Evolutionary conservation across 345 rosid genomes (phyloP), one percentile per base, ranked within the genome.

Genomic region (Brassica cretica): DNA sequence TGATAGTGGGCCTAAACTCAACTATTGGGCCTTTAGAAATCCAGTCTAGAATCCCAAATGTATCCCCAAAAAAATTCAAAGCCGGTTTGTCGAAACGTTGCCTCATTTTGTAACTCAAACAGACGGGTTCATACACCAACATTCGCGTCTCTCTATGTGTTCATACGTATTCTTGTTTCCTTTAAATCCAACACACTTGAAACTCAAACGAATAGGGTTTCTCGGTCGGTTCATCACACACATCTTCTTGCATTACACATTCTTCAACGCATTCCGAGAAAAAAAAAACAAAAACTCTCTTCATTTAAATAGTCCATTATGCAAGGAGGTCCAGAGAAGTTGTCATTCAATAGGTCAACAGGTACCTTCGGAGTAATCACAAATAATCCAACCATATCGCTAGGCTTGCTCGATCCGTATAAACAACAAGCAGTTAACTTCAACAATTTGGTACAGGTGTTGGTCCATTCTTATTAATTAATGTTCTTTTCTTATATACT

Each of bases 111-210:
- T 10, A 3, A 12, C 29, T 7, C 65, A 7, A 39, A 56, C 49
- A 30, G 29, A 55, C 60, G 61, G 67, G 68, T 66, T 44, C 27
- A 11, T 41, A 33, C 29, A 18, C 14, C 21, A 72, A 78, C 56
- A 18, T 32, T 73, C 46, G 74, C 37, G 78, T 62, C 73, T 72
- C 60, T 71, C 56, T 51, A 51, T 3, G 6, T 35, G 39, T 53
- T 21, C 32, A 1, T 10, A 10, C 60, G n/a, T 19, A 19, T 30
- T 14, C 6, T 4, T 58, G 35, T 27, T 41, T 29, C 68, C 77
- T 66, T 30, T 67, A 73, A 21, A 67, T 67, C 11, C 65, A 78
- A 58, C 61, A 73, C 24, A 46, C n/a, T 66, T 30, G 16, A 0
- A 0, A 0, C 5, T 21, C 0, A 0, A n/a, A 0, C 1, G 1